Conservation (phyloP, 768 basidiomycete species). For the Trametes cingulata region DNA sequence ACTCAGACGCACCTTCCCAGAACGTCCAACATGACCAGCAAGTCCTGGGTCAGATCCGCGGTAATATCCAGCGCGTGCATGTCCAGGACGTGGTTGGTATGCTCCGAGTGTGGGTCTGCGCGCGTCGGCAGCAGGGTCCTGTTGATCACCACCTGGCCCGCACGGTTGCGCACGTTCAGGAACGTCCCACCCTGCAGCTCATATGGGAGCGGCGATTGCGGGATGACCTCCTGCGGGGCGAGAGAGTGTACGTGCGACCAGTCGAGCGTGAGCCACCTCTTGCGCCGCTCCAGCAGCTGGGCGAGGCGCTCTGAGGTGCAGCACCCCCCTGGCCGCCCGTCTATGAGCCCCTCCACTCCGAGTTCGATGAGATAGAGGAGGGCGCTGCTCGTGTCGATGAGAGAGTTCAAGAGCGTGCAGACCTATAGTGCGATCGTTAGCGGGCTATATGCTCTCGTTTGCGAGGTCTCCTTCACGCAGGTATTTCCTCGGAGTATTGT, state of each 20-base stretch:
- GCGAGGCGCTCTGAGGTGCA: conserved; percentile 34
- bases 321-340: conserved; percentile 15
- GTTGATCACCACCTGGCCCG: conserved; percentile 24
- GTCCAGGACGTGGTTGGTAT: conserved; percentile 38
- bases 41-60: conserved; percentile 62
- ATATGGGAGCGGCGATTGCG: conserved; percentile 49
- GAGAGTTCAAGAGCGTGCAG: conserved; percentile 24
- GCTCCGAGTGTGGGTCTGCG: conserved; percentile 6
- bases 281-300: conserved; percentile 36
- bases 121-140: conserved; percentile 28
- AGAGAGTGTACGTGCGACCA: conserved; percentile 26
- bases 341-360: conserved; percentile 29
- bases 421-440: conserved; percentile 23
- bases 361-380: conserved; percentile 36
- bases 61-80: conserved; percentile 54
- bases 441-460: too few species aligned
- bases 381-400: conserved; percentile 22
- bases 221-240: conserved; percentile 32
- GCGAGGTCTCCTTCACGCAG: too few species aligned
- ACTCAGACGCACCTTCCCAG: conserved; percentile 19
- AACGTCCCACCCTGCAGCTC: conserved; percentile 62
- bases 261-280: conserved; percentile 37
- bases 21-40: conserved; percentile 45
- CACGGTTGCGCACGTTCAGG: conserved; percentile 36
- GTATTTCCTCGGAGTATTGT: too few species aligned